These are phyloP conservation scores for Leccinum fibrillosum DNA, from an alignment of 768 basidiomycete species.

Conservation along the genomic window DNA sequence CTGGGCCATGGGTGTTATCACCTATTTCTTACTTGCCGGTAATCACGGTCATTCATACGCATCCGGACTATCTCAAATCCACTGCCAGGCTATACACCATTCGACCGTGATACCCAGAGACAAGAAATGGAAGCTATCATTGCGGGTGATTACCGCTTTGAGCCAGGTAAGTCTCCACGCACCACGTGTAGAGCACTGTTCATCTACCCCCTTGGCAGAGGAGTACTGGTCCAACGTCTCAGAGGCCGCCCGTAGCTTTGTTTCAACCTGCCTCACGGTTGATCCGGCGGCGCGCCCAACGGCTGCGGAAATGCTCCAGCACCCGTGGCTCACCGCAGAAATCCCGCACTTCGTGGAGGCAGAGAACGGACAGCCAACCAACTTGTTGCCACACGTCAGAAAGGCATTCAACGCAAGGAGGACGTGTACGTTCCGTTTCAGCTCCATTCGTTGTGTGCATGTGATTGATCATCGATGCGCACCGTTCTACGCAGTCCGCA, in stretches of 20 bases:
- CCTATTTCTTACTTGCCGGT: constrained; percentile 89
- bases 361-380: constrained; percentile 54
- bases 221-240: constrained; percentile 91
- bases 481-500: constrained; percentile 59
- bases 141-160: constrained; percentile 88
- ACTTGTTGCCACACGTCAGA: constrained; percentile 87
- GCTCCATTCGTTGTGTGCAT: background rate
- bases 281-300: constrained; percentile 82
- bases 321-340: constrained; percentile 63
- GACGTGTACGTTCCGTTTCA: constrained; percentile 57
- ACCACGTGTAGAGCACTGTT: background rate
- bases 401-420: constrained; percentile 85
- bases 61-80: background rate
- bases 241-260: constrained; percentile 79
- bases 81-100: constrained; percentile 82
- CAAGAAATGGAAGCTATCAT: constrained; percentile 97
- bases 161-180: constrained; percentile 44
- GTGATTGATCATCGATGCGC: constrained; percentile 1
- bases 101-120: constrained; percentile 85
- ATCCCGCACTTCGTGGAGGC: constrained; percentile 67
- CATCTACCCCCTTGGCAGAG: constrained; percentile 32
- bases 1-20: constrained; percentile 98
- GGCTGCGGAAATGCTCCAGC: constrained; percentile 66
- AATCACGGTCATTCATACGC: background rate
- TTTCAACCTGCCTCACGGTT: constrained; percentile 76